Evolutionary conservation across 2,329 filamentous ascomycete species (phyloP), one percentile per base, ranked within the genome.

Genomic region (Fusarium torreyae): DNA sequence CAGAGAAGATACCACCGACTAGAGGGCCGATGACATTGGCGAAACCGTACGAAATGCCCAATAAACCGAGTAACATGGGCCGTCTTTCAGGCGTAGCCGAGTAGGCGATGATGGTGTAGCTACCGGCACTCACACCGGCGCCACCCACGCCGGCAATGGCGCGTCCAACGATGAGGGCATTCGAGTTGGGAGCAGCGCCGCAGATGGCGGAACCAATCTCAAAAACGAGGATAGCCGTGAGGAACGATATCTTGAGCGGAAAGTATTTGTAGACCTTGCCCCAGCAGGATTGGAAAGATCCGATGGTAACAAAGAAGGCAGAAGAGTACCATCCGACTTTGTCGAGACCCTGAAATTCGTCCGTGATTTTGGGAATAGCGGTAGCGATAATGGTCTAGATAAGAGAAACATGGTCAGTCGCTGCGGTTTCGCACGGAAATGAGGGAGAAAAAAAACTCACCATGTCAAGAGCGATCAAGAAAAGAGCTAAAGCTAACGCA

Each of bases 31-130:
- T 56, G 7, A 77, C 66, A 13, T 70, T 72, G 1, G 83, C 81
- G 52, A 85, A 76, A 8, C 81, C 83, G 55, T 80, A 85, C 34
- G 83, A 80, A 24, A 76, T 78, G 6, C 78, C 79, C 39, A 84
- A 75, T 9, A 83, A 18, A 2, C 68, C 64, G 22, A 63, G 58
- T 20, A 57, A 63, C 26, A 68, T 54, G 2, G 66, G 66, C 61
- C 63, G 48, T 44, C 59, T 64, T 28, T 64, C 53, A 33, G 63
- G 49, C 1, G 64, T 44, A 18, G 63, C 34, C 4, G 61, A 46
- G 31, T 66, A 55, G 5, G 60, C 55, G 20, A 69, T 38, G 22
- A 69, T 59, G 36, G 71, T 63, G 2, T 58, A 70, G n/a, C 68
- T 64, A 14, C 81, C 81, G 5, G 76, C 74, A n/a, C 77, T 75